A percentile compares a stretch with the other conserved stretches of the same genome.
Conservation (phyloP, 1,284 basidiomycete species). For the Tilletia walkeri region DNA sequence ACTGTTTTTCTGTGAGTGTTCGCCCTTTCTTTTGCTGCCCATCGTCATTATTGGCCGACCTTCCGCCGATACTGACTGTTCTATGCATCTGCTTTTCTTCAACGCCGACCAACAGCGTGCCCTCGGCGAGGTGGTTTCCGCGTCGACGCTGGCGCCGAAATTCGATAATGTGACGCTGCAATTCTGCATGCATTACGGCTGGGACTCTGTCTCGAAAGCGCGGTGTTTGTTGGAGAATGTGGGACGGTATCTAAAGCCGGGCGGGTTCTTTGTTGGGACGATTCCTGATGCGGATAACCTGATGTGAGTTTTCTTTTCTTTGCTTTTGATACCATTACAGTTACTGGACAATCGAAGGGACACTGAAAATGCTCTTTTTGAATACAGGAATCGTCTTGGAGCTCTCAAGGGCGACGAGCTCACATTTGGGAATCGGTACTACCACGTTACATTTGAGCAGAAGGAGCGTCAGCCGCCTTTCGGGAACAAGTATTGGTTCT, state of each 20-base stretch:
- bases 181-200: slow-evolving; percentile 99
- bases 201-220: slow-evolving; percentile 80
- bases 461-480: slow-evolving; percentile 61
- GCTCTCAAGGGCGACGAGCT: slow-evolving; percentile 39
- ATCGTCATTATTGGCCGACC: no score
- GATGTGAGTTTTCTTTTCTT: slow-evolving; percentile 60
- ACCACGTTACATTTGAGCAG: slow-evolving; percentile 75
- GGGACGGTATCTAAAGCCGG: slow-evolving; percentile 71
- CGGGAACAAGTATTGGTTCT: slow-evolving; percentile 92
- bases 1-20: slow-evolving; percentile 71
- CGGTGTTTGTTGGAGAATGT: slow-evolving; percentile 92
- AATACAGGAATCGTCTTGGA: slow-evolving; percentile 19
- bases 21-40: no score
- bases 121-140: slow-evolving; percentile 70
- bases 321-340: no score
- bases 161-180: slow-evolving; percentile 97
- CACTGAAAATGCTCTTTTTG: no score
- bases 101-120: slow-evolving; percentile 58
- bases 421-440: slow-evolving; percentile 85
- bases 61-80: not conserved
- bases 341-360: no score
- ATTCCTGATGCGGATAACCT: slow-evolving; percentile 75
- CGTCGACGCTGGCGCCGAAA: slow-evolving; percentile 62
- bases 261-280: slow-evolving; percentile 89
- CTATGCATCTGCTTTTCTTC: not conserved